Evolutionary conservation across 225 moss, liverwort and hornwort species (phyloP), one percentile per base, ranked within the genome.

Genomic region (Climacium dendroides): DNA sequence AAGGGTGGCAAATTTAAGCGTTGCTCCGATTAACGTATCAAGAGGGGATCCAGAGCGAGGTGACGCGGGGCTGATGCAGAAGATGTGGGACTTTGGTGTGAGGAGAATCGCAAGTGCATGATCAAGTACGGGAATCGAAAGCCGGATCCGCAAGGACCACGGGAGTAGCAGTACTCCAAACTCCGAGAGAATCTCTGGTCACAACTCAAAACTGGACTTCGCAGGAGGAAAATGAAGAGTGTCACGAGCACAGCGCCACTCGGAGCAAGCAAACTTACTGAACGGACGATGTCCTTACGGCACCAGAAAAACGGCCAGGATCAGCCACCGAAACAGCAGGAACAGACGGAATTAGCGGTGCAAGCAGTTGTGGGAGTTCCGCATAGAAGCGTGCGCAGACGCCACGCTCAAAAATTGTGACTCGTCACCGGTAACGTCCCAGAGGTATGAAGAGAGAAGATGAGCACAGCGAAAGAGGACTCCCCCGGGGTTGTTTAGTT

Each of bases 361-460:
- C 65, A 54, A 54, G 55, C 43, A 75, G 58, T 82, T 91, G 91
- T 90, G 90, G 91, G 89, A 88, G 90, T 90, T 86, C 45, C 62
- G 88, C 89, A 92, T 88, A 86, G 88, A 92, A 90, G 91, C 88
- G 86, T 76, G 43, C 19, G 67, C 74, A 18, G 81, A 28, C 52
- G 76, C 84, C 76, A 80, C 63, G 85, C 29, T 62, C 37, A 26
- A 15, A 19, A 61, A 69, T 78, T 41, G 72, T 63, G 43, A 62
- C n/a, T 52, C 62, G 81, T 79, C 70, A 84, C 88, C 43, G 89
- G 43, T 24, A 69, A 54, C 61, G 39, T 54, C 82, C 86, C 79
- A 67, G 23, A 84, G 74, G 70, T 57, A 80, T 92, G 91, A 92
- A 92, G 91, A 92, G 91, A 92, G 91, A 83, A 88, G 80, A 55